Percentiles rank a stretch among this genome's conserved stretches.
These are phyloP conservation scores for Podaxis sp. DNA, from an alignment of 768 basidiomycete species.

Conservation along the genomic window DNA sequence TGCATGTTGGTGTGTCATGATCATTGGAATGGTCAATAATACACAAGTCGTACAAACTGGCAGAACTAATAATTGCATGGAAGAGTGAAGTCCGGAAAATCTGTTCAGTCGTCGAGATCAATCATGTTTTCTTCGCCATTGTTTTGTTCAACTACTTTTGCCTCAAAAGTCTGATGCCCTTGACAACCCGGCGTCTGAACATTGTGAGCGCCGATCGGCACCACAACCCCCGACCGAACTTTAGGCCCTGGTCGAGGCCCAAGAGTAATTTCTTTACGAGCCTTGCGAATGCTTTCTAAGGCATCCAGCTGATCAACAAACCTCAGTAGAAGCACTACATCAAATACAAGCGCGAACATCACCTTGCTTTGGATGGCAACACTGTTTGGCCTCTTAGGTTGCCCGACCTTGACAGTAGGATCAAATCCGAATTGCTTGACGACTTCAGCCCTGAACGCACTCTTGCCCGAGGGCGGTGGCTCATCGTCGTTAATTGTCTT, in stretches of 20 bases:
- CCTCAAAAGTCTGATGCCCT: conserved; percentile 3
- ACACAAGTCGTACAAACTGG: conserved; percentile 1
- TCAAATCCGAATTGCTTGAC: conserved; percentile 80
- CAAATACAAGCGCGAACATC: conserved; percentile 10
- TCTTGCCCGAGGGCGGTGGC: conserved; percentile 14
- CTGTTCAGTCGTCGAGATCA: conserved; percentile 39
- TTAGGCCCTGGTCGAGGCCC: conserved; percentile 62
- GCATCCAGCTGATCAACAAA: conserved; percentile 45
- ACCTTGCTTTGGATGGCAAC: conserved; percentile 59
- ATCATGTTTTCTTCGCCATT: conserved; percentile 32
- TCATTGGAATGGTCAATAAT: conserved; percentile 1
- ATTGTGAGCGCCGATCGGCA: conserved; percentile 24
- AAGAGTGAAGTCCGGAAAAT: neutral
- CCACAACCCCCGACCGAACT: conserved; percentile 58
- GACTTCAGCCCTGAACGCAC: conserved; percentile 58
- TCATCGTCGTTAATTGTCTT: neutral
- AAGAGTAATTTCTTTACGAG: conserved; percentile 54
- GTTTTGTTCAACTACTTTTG: neutral
- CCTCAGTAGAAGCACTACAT: conserved; percentile 1
- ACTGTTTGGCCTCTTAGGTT: conserved; percentile 34
- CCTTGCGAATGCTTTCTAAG: conserved; percentile 49
- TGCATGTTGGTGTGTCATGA: conserved; percentile 1
- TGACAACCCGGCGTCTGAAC: neutral
- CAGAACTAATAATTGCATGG: neutral
- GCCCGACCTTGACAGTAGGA: conserved; percentile 59